Conservation (phyloP, 192 early-diverging fungal genomes). For the Coemansia sp. region DNA sequence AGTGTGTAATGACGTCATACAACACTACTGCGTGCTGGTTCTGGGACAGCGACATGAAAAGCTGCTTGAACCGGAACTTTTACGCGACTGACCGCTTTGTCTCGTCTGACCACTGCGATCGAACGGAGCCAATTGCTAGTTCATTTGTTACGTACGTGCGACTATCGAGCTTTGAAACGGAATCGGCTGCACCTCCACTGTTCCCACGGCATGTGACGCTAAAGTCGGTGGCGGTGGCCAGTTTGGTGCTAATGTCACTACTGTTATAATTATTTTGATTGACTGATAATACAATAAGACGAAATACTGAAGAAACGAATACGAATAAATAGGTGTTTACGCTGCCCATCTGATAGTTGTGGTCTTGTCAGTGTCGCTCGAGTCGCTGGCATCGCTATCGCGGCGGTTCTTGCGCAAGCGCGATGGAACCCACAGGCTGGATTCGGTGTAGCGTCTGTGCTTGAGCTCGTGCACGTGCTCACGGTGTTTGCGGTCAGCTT, state of each 20-base stretch:
- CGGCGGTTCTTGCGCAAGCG: conserved; percentile 6
- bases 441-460: conserved; percentile 5
- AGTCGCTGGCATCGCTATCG: neutral
- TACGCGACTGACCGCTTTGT: conserved; percentile 11
- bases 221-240: conserved; percentile 8
- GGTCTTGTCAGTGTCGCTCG: conserved; percentile 1
- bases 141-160: conserved; percentile 31
- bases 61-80: conserved; percentile 18
- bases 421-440: conserved; percentile 13
- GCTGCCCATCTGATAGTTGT: conserved; percentile 16
- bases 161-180: conserved; percentile 12
- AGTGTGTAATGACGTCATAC: conserved; percentile 44
- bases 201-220: neutral
- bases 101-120: conserved; percentile 15
- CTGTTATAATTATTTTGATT: conserved; percentile 5
- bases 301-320: neutral
- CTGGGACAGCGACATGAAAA: conserved; percentile 23
- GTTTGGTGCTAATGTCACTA: conserved; percentile 8
- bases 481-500: conserved; percentile 19
- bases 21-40: conserved; percentile 44
- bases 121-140: conserved; percentile 22
- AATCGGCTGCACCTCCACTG: neutral
- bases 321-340: neutral
- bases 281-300: neutral
- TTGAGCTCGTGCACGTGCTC: conserved; percentile 10